Percentiles rank a stretch among this genome's conserved stretches.
Conservation (phyloP, 768 basidiomycete genomes). For the Boletus sp. region DNA sequence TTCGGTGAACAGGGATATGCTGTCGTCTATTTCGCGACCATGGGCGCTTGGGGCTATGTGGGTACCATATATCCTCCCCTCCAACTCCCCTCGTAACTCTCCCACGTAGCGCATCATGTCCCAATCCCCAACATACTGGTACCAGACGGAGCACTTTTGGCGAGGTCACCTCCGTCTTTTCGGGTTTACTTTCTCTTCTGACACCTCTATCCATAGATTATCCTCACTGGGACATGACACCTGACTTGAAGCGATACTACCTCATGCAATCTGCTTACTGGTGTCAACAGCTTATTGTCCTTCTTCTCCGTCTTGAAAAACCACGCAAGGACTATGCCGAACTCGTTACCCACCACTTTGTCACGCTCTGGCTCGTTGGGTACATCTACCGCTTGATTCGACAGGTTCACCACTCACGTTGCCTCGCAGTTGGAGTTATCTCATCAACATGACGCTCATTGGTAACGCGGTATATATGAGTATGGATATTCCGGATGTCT, state of each 20-base stretch:
- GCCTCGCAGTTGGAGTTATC: slow-evolving; percentile 71
- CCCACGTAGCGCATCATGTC: slow-evolving; percentile 73
- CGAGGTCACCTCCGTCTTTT: slow-evolving; percentile 44
- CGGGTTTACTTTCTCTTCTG: not conserved
- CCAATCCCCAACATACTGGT: slow-evolving; percentile 82
- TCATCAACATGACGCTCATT: slow-evolving; percentile 76
- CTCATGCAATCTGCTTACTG: slow-evolving; percentile 92
- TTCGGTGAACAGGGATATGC: slow-evolving; percentile 95
- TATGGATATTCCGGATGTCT: slow-evolving; percentile 94
- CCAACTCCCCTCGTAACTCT: not conserved
- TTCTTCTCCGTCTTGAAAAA: slow-evolving; percentile 84
- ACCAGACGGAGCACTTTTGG: slow-evolving; percentile 81
- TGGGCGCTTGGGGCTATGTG: slow-evolving; percentile 76
- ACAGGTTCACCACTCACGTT: not conserved
- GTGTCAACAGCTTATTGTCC: slow-evolving; percentile 88
- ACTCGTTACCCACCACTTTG: slow-evolving; percentile 85
- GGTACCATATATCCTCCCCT: slow-evolving; percentile 26
- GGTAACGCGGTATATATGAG: slow-evolving; percentile 92
- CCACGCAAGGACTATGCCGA: slow-evolving; percentile 90
- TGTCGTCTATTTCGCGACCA: slow-evolving; percentile 68
- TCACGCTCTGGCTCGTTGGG: slow-evolving; percentile 94
- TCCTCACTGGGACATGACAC: slow-evolving; percentile 85
- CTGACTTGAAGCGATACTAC: slow-evolving; percentile 86
- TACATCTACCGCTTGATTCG: slow-evolving; percentile 34
- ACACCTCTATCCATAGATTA: slow-evolving; percentile 51